These are phyloP conservation scores for Apiotrichum sp. DNA, from an alignment of 1,284 basidiomycete genomes.

Conservation along the genomic window DNA sequence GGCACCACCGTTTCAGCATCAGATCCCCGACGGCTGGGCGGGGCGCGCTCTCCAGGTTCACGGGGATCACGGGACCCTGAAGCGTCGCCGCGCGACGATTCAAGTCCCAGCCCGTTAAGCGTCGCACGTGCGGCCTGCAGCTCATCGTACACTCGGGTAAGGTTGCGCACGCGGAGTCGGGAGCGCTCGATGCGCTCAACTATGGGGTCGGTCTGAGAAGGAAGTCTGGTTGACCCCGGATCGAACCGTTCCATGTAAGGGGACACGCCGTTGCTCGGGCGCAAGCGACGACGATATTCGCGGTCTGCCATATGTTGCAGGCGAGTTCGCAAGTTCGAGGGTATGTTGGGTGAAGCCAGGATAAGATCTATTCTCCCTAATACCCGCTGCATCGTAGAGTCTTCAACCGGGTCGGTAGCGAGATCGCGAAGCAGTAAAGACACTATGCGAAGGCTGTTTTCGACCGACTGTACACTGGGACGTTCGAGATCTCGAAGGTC, in stretches of 20 bases:
- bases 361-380: constrained; percentile 8
- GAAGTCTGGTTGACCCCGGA: no score
- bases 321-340: constrained; percentile 3
- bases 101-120: background rate
- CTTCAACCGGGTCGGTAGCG: background rate
- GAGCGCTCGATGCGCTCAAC: constrained; percentile 6
- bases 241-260: no score
- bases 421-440: background rate
- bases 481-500: no score
- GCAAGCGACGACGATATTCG: background rate
- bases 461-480: no score
- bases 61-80: background rate
- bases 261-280: no score
- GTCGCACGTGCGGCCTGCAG: constrained; percentile 3
- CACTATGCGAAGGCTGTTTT: no score
- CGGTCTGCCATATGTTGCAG: constrained; percentile 5
- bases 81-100: no score
- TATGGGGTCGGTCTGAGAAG: background rate
- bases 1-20: constrained; percentile 13
- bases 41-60: background rate
- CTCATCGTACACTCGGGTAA: constrained; percentile 4
- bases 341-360: background rate
- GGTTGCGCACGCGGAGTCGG: constrained; percentile 5
- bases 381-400: background rate
- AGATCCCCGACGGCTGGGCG: background rate